Evolutionary conservation across 164 flowering plant genomes (phyloP).

Genomic region (Magnolia changhungtana): DNA sequence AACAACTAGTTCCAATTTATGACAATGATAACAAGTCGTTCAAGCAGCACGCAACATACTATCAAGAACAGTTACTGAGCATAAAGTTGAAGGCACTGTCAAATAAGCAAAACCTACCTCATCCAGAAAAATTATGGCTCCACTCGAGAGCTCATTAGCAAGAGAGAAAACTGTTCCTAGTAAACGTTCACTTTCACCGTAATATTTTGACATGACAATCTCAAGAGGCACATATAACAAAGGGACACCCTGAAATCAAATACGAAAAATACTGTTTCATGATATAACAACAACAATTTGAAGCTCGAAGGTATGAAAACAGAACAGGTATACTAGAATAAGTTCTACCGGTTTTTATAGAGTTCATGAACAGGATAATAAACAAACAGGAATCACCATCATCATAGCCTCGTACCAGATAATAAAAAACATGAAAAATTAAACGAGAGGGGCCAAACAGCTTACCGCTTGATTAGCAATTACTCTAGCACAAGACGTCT

Average conservation of each 20-base stretch:
- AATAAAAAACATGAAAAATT: not conserved
- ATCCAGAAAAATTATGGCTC: conserved; percentile 82
- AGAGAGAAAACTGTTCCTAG: conserved; percentile 85
- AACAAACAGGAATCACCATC: not conserved
- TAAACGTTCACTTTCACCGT: conserved; percentile 91
- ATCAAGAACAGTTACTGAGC: not conserved
- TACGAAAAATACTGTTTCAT: not conserved
- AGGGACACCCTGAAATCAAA: conserved; percentile 69
- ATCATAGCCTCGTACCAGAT: no score
- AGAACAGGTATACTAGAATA: no score
- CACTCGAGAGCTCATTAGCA: conserved; percentile 74
- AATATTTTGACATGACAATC: conserved; percentile 83
- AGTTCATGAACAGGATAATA: not conserved
- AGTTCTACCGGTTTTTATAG: no score
- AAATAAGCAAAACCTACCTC: conserved; percentile 49
- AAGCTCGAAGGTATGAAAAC: no score
- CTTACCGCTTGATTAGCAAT: conserved; percentile 92
- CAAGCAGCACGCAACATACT: no score
- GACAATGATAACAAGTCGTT: no score
- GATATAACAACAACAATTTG: no score
- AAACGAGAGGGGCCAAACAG: not conserved
- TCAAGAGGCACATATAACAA: conserved; percentile 85
- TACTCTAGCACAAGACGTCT: conserved; percentile 97
- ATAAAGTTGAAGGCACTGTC: not conserved
- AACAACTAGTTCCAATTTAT: no score